These are phyloP conservation scores for Exophiala sp. DNA, from an alignment of 2,329 filamentous ascomycete species.

Conservation along the genomic window DNA sequence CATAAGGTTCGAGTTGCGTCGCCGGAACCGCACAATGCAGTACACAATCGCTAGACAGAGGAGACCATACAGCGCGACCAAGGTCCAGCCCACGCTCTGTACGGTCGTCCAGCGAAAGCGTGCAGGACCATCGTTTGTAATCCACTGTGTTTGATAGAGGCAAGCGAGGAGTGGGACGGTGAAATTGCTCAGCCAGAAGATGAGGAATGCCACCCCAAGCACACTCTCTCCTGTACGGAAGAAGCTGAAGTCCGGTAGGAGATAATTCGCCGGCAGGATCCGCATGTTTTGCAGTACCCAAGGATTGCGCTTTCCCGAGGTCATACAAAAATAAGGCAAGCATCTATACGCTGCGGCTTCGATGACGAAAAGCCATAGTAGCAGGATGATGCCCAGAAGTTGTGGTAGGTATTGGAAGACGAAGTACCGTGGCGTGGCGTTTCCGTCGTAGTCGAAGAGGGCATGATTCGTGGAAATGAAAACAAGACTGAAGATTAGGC, in stretches of 20 bases:
- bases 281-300: conserved; percentile 63
- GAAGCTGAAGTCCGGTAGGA: conserved; percentile 65
- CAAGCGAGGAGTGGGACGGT: conserved; percentile 77
- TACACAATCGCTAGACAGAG: conserved; percentile 57
- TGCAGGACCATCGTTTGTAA: conserved; percentile 55
- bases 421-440: conserved; percentile 75
- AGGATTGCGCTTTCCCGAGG: conserved; percentile 38
- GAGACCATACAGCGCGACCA: conserved; percentile 70
- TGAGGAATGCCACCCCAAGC: conserved; percentile 62
- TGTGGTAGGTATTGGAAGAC: conserved; percentile 82
- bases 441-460: conserved; percentile 64
- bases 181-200: conserved; percentile 75
- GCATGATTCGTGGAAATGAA: conserved; percentile 63
- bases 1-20: conserved; percentile 67
- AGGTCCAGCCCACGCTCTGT: conserved; percentile 72
- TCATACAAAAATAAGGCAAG: conserved; percentile 74
- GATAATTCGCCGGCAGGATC: conserved; percentile 58
- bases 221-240: conserved; percentile 67
- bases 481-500: conserved; percentile 68
- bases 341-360: conserved; percentile 71
- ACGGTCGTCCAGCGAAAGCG: conserved; percentile 78
- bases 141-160: conserved; percentile 66
- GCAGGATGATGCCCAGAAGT: conserved; percentile 65
- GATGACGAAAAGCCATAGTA: conserved; percentile 74
- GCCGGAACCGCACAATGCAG: conserved; percentile 63